phyloP scores from a whole-genome alignment of 2,329 filamentous ascomycete genomes.

The Penicillium carneum region DNA sequence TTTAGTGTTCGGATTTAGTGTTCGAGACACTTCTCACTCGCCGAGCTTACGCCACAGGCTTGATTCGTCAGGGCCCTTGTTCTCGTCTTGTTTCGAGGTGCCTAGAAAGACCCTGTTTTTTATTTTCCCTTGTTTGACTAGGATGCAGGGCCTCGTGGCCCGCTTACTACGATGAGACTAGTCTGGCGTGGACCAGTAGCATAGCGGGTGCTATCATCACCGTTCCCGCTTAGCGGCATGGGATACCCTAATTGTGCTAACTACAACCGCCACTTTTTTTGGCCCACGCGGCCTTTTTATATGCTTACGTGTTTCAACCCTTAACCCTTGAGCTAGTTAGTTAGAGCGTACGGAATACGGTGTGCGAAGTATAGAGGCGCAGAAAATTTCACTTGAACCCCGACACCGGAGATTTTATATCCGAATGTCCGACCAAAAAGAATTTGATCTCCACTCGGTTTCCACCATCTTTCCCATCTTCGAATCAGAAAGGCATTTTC shows the following conservation, averaged over 20 bases:
- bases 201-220: conserved; percentile 11
- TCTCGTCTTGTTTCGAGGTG: conserved; percentile 2
- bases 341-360: too few relatives aligned
- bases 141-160: conserved; percentile 37
- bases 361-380: conserved; percentile 15
- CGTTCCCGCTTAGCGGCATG: conserved; percentile 22
- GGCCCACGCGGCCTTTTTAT: conserved; percentile 30
- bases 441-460: conserved; percentile 15
- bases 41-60: conserved; percentile 31
- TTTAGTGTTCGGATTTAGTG: conserved; percentile 21
- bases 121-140: conserved; percentile 2
- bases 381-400: conserved; percentile 2
- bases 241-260: conserved; percentile 15
- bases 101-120: conserved; percentile 23
- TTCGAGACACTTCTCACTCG: conserved; percentile 23
- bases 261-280: conserved; percentile 21
- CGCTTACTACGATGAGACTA: conserved; percentile 22
- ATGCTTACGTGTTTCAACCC: conserved; percentile 5
- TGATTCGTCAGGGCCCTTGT: conserved; percentile 22
- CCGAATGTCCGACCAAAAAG: conserved; percentile 5
- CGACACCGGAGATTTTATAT: conserved; percentile 8
- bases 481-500: background rate
- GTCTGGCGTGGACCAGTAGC: conserved; percentile 14
- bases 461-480: conserved; percentile 4
- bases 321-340: background rate